Evolutionary conservation across 1,284 basidiomycete genomes (phyloP).

Genomic region (Cryptococcus jaspeensis): DNA sequence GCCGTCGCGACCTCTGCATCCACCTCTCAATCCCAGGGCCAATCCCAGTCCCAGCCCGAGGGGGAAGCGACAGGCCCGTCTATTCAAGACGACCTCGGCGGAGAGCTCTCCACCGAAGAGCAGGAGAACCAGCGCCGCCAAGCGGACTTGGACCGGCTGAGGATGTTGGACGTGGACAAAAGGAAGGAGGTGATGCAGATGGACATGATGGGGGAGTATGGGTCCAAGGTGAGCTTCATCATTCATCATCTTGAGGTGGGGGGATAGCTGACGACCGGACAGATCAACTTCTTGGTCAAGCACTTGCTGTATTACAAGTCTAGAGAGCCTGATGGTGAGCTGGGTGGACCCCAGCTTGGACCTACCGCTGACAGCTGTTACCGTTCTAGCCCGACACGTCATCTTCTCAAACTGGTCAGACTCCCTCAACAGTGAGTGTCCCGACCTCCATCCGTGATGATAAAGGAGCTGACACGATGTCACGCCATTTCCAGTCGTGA

Average conservation of each 20-base stretch:
- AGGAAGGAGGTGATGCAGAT: conserved; percentile 27
- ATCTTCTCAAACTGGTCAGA: conserved; percentile 51
- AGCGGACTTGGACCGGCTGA: conserved; percentile 30
- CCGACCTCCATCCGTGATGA: neutral
- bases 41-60: too few species aligned
- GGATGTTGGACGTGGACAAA: conserved; percentile 23
- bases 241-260: neutral
- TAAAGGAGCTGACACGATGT: neutral
- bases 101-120: conserved; percentile 1
- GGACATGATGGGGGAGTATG: conserved; percentile 47
- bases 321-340: conserved; percentile 20
- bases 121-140: conserved; percentile 16
- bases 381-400: conserved; percentile 36
- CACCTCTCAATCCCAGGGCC: too few species aligned
- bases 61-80: too few species aligned
- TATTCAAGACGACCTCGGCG: too few species aligned
- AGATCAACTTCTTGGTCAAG: conserved; percentile 50
- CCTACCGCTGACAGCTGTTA: neutral
- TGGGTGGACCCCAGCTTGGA: neutral
- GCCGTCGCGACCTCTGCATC: neutral
- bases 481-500: conserved; percentile 33
- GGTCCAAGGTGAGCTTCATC: conserved; percentile 43
- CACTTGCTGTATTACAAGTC: conserved; percentile 36
- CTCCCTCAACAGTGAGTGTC: conserved; percentile 38
- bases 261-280: neutral